Conservation (phyloP, 2,329 filamentous ascomycete species). For the Aphanoascus verrucosus region DNA sequence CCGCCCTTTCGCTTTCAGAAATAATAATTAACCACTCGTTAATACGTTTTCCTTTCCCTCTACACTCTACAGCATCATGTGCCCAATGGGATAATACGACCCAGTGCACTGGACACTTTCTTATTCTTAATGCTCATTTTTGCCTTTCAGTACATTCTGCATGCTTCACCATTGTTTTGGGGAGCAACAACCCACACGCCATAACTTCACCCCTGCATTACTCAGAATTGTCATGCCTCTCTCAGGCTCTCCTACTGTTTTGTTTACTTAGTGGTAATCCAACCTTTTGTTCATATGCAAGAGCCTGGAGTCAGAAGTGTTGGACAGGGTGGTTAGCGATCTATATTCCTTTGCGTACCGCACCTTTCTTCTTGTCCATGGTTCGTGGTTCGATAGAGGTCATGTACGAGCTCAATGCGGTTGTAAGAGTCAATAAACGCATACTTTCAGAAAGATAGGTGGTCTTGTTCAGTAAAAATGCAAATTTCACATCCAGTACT, state of each 20-base stretch:
- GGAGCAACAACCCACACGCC: too few relatives aligned
- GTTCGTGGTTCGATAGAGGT: too few relatives aligned
- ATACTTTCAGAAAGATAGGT: too few relatives aligned
- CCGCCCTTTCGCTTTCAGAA: not conserved
- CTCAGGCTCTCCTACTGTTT: not conserved
- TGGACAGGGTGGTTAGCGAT: constrained; percentile 4
- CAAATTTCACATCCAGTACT: too few relatives aligned
- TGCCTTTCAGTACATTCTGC: not conserved
- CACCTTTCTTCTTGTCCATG: too few relatives aligned
- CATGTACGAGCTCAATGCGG: too few relatives aligned
- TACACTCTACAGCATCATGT: not conserved
- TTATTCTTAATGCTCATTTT: not conserved
- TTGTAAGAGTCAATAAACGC: too few relatives aligned
- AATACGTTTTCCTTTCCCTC: not conserved
- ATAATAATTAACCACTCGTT: not conserved
- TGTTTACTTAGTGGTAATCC: not conserved
- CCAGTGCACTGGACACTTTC: not conserved
- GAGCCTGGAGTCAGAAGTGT: not conserved
- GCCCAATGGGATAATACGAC: too few relatives aligned
- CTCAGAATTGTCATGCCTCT: too few relatives aligned
- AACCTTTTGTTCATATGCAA: not conserved
- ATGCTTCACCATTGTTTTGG: too few relatives aligned
- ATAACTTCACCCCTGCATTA: too few relatives aligned
- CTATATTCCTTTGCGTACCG: not conserved
- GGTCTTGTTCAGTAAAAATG: too few relatives aligned